These are phyloP conservation scores for Heterobasidion parviporum DNA, from an alignment of 1,284 basidiomycete species.

Conservation along the genomic window DNA sequence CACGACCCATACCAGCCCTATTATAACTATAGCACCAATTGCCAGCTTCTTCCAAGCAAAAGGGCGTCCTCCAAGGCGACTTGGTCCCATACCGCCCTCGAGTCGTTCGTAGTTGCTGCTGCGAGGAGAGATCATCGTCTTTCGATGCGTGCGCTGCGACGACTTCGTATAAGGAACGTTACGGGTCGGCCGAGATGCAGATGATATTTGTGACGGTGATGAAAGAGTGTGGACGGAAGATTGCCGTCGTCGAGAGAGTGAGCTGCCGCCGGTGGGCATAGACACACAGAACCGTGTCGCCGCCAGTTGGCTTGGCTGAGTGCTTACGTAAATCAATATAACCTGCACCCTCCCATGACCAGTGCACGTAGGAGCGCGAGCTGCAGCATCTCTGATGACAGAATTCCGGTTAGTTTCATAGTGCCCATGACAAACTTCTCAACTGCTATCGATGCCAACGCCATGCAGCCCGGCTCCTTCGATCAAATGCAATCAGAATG, in stretches of 20 bases:
- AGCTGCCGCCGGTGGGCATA: background rate
- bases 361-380: too few relatives aligned
- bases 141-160: background rate
- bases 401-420: too few relatives aligned
- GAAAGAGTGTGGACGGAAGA: background rate
- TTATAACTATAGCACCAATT: conserved; percentile 42
- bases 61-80: conserved; percentile 20
- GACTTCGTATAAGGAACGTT: background rate
- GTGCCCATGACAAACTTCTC: too few relatives aligned
- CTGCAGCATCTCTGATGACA: too few relatives aligned
- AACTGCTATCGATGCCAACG: too few relatives aligned
- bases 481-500: too few relatives aligned
- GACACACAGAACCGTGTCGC: background rate
- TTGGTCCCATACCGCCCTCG: conserved; percentile 51
- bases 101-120: conserved; percentile 54
- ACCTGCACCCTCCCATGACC: too few relatives aligned
- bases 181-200: background rate
- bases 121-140: conserved; percentile 31
- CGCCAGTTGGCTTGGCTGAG: too few relatives aligned
- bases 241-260: conserved; percentile 1
- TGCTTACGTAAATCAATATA: too few relatives aligned
- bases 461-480: too few relatives aligned
- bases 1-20: conserved; percentile 56
- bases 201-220: background rate
- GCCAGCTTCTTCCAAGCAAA: conserved; percentile 64